phyloP scores from a whole-genome alignment of 495 filamentous ascomycete species.

The Podospora didyma region DNA sequence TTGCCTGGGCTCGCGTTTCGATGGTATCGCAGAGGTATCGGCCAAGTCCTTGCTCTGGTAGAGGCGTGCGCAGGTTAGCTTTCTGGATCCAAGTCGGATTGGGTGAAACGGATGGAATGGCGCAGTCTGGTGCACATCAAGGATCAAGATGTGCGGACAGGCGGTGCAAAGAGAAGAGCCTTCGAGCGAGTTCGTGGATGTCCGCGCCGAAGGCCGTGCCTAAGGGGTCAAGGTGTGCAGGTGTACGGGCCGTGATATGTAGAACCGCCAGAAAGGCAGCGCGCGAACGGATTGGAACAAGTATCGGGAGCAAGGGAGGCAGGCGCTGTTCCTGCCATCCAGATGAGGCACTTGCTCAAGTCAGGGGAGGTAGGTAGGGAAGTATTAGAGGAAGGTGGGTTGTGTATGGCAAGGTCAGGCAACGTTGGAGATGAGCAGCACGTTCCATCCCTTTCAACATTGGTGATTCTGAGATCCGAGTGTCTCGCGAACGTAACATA shows the following conservation, averaged over 20 bases:
- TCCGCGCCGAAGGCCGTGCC: no score
- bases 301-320: no score
- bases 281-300: no score
- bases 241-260: no score
- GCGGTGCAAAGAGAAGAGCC: neutral
- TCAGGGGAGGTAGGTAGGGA: neutral
- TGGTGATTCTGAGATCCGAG: constrained; percentile 16
- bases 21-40: neutral
- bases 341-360: no score
- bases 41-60: no score
- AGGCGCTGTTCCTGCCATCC: no score
- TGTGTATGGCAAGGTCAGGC: no score
- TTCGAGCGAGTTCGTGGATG: no score
- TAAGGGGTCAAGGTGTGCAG: no score
- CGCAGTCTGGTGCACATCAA: neutral
- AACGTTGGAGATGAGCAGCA: constrained; percentile 6
- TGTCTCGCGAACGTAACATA: constrained; percentile 13
- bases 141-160: neutral
- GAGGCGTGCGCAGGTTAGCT: constrained; percentile 2
- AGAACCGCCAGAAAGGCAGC: no score
- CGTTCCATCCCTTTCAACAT: constrained; percentile 11
- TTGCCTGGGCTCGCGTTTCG: no score
- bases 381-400: neutral
- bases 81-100: neutral
- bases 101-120: neutral